Base-by-base conservation (phyloP, 2,329 filamentous ascomycete genomes). In the Conoideocrella luteorostrata region DNA sequence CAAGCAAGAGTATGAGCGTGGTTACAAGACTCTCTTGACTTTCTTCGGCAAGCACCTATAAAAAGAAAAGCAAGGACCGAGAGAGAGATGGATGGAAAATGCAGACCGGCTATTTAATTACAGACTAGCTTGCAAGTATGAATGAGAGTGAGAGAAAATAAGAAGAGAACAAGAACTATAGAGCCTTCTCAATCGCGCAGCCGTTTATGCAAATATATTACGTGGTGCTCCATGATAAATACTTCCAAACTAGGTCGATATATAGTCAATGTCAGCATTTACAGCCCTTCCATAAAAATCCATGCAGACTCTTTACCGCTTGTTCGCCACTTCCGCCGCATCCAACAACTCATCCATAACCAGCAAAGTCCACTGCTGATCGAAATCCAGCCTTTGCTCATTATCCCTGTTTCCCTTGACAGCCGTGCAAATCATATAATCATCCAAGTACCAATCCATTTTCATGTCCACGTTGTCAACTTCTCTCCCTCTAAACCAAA, bases 1-100 rank as follows among this genome's bases (percentile, higher is more conserved):
- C 56, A 77, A 74, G 61, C 72, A 75, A 51, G 82, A 82, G 65
- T 82, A 81, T 49, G 68, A 70, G 37, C 72, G 81, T 37, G 79
- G 77, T 3, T 84, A 79, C 63, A 70, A 76, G 67, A 74, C 70
- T 13, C 66, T 82, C 17, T 55, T 82, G 32, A 62, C 68, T 37
- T 84, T 83, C 63, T 76, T 82, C 49, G 61, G 63, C 39, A 69
- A 79, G 63, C 63, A 81, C 56, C 54, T 70, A 26, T 70, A 55
- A 10, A 22, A 10, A 15, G 10, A 7, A 20, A n/a, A n/a, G n/a
- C n/a, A n/a, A n/a, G n/a, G n/a, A n/a, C n/a, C n/a, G n/a, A n/a
- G n/a, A n/a, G n/a, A n/a, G n/a, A n/a, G n/a, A n/a, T n/a, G n/a
- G n/a, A n/a, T n/a, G n/a, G n/a, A n/a, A n/a, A n/a, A n/a, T n/a